Conservation (phyloP, 345 rosid genomes). For the Chamaenerion angustifolium region DNA sequence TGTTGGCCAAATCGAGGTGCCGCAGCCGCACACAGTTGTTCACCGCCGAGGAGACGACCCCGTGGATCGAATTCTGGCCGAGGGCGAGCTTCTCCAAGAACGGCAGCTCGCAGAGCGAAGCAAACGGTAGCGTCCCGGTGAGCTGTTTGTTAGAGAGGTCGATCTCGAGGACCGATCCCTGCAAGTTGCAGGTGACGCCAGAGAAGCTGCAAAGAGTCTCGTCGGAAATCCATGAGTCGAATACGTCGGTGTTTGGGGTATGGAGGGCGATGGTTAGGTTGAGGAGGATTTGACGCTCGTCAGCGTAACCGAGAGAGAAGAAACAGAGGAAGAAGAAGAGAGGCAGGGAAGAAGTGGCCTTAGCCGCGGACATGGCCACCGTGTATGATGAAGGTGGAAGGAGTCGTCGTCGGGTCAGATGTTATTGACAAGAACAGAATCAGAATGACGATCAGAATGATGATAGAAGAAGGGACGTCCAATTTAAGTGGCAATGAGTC, state of each 20-base stretch:
- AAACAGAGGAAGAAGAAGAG: slow-evolving; percentile 6
- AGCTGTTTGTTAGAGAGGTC: slow-evolving; percentile 20
- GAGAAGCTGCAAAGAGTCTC: slow-evolving; percentile 13
- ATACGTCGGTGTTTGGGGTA: slow-evolving; percentile 10
- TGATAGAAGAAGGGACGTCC: neutral
- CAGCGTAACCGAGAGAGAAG: slow-evolving; percentile 7
- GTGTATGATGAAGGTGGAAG: too few species aligned
- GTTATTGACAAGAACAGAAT: neutral
- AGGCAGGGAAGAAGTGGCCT: slow-evolving; percentile 1
- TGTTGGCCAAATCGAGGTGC: slow-evolving; percentile 13
- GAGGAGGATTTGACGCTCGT: slow-evolving; percentile 21
- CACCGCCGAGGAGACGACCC: slow-evolving; percentile 2
- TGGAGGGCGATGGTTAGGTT: slow-evolving; percentile 14
- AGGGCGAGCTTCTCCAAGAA: slow-evolving; percentile 12
- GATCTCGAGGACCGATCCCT: slow-evolving; percentile 18
- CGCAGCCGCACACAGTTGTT: slow-evolving; percentile 10
- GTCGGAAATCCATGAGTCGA: slow-evolving; percentile 17
- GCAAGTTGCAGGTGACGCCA: slow-evolving; percentile 20
- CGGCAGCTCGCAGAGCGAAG: slow-evolving; percentile 6
- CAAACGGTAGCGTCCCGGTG: slow-evolving; percentile 12
- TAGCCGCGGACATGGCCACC: slow-evolving; percentile 18
- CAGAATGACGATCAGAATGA: too few species aligned
- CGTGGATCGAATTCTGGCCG: slow-evolving; percentile 8
- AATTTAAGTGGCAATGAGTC: too few species aligned
- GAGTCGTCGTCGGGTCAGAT: neutral